Evolutionary conservation across 805 yeast species (phyloP), one percentile per base, ranked within the genome.

Genomic region (Monosporozyma servazzii): DNA sequence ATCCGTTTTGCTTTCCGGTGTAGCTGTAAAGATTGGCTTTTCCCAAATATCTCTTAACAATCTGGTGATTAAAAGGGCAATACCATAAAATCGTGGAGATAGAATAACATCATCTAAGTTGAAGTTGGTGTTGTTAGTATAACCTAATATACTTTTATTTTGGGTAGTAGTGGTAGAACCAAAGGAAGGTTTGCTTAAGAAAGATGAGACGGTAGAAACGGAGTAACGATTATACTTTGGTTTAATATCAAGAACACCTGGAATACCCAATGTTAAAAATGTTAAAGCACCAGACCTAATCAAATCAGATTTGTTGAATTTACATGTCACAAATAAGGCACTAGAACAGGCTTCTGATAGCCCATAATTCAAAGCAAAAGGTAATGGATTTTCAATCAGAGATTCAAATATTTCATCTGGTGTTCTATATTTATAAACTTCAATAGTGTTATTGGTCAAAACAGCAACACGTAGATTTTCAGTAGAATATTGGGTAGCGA

Each of bases 11-110:
- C 49, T 53, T 8, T 57, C 43, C 49, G 51, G 21, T 70, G 64
- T 63, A 29, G 72, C 47, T 25, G 63, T 68, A 58, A 91, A 86
- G 2, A 90, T 85, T 49, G 80, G 82, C 36, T 73, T 73, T 51
- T 75, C 75, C 99, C 99, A 93, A 46, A 81, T 74, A 18, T 82
- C 83, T 56, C 95, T 77, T 55, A 91, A 80, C 17, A 90, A 67
- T 58, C 98, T 78, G 0, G 96, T 77, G 31, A 89, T 73, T 53
- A 89, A 77, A 25, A 88, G 75, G 13, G 91, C 83, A 17, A 88
- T 79, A 46, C 96, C 98, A 65, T 88, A 90, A 60, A 90, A 89
- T 58, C 96, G 75, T 58, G 96, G 95, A 68, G 96, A 87, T 54
- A 93, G 75, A 30, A 86, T 80, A n/a, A 91, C 96, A 64, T 82